phyloP scores from a whole-genome alignment of 768 basidiomycete species.

The Mycena galericulata region DNA sequence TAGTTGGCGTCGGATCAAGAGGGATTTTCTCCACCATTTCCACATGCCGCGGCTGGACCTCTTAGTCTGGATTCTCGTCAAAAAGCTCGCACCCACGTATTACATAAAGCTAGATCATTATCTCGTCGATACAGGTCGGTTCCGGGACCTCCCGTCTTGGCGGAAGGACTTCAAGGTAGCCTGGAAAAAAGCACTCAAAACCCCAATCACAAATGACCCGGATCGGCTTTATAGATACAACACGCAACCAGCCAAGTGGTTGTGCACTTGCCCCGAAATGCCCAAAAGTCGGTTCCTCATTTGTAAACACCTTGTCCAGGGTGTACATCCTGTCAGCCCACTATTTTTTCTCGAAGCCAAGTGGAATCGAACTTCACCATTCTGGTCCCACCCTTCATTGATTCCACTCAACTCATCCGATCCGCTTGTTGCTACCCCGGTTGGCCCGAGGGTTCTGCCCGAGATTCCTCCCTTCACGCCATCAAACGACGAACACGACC shows the following conservation, averaged over 20 bases:
- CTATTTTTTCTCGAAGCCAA: slow-evolving; percentile 37
- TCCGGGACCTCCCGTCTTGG: slow-evolving; percentile 38
- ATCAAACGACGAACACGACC: not conserved
- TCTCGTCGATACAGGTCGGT: slow-evolving; percentile 31
- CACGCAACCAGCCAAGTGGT: slow-evolving; percentile 33
- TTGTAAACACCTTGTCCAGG: slow-evolving; percentile 44
- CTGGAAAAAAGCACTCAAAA: slow-evolving; percentile 33
- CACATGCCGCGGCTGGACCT: slow-evolving; percentile 45
- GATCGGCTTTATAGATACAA: slow-evolving; percentile 25
- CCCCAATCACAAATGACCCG: slow-evolving; percentile 35
- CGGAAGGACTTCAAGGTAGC: slow-evolving; percentile 38
- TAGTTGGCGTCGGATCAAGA: slow-evolving; percentile 49
- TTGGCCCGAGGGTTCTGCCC: not conserved
- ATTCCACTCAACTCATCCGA: not conserved
- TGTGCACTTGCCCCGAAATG: slow-evolving; percentile 40
- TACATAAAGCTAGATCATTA: slow-evolving; percentile 36
- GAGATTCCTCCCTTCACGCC: no score
- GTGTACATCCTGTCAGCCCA: slow-evolving; percentile 35
- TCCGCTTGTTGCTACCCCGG: not conserved
- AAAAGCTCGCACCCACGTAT: slow-evolving; percentile 44
- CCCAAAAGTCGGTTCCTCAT: slow-evolving; percentile 39
- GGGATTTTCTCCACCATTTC: slow-evolving; percentile 49
- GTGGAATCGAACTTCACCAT: slow-evolving; percentile 32
- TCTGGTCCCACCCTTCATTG: slow-evolving; percentile 34
- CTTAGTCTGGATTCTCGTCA: slow-evolving; percentile 45